Conservation (phyloP, 2,329 filamentous ascomycete species). For the Colletotrichum echinochloae region DNA sequence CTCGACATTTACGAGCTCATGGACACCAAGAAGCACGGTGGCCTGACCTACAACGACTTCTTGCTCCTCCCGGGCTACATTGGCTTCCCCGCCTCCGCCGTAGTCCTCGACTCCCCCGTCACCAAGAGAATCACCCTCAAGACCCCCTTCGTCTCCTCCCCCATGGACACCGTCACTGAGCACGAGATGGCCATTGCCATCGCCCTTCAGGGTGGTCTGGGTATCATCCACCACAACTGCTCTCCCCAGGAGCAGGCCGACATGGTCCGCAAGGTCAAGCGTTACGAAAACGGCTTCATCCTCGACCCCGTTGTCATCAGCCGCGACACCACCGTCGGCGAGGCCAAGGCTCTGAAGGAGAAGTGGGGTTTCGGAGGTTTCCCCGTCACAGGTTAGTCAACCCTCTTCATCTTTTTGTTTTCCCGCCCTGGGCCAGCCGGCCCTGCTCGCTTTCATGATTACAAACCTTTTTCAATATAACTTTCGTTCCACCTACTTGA, state of each 20-base stretch:
- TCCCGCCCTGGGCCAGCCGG: not conserved
- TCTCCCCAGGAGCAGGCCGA: conserved; percentile 96
- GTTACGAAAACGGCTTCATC: conserved; percentile 99
- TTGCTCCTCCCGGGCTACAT: conserved; percentile 97
- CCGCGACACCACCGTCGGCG: conserved; percentile 86
- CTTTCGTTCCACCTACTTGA: conserved; percentile 99
- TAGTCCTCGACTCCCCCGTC: conserved; percentile 88
- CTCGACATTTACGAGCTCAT: conserved; percentile 88
- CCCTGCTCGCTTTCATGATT: conserved; percentile 73
- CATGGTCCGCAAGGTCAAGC: conserved; percentile 99
- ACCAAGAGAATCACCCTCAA: conserved; percentile 97
- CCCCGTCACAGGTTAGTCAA: conserved; percentile 91
- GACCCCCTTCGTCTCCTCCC: conserved; percentile 95
- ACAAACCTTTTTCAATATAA: conserved; percentile 85
- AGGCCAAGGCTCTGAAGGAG: conserved; percentile 93
- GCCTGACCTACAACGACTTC: conserved; percentile 99
- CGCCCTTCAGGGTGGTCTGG: conserved; percentile 86
- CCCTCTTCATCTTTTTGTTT: conserved; percentile 35
- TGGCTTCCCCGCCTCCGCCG: conserved; percentile 93
- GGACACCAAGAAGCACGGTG: conserved; percentile 91
- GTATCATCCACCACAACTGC: conserved; percentile 99
- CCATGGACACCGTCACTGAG: conserved; percentile 99
- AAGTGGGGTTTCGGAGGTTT: conserved; percentile 99
- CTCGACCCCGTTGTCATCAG: conserved; percentile 93
- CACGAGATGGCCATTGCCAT: conserved; percentile 99